These are phyloP conservation scores for Plasmodium reichenowi DNA, from an alignment of 169 alveolate species.

Conservation along the genomic window DNA sequence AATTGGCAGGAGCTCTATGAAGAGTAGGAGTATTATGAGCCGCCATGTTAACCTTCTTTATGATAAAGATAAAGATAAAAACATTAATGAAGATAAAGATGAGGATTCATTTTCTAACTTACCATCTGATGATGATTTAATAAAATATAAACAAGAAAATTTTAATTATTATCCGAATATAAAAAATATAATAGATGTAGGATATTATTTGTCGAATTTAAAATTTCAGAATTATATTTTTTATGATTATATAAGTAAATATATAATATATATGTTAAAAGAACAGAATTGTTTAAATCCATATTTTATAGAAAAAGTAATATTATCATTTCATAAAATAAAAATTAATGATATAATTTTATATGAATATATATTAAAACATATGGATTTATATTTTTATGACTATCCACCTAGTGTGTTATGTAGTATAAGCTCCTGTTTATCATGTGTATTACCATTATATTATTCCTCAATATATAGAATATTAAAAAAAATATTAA, in stretches of 20 bases:
- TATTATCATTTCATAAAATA: slow-evolving; percentile 65
- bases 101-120: not conserved
- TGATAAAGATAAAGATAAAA: slow-evolving; percentile 1
- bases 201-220: slow-evolving; percentile 77
- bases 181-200: slow-evolving; percentile 41
- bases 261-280: slow-evolving; percentile 56
- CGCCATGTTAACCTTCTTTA: slow-evolving; percentile 5
- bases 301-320: slow-evolving; percentile 50
- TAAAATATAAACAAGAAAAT: slow-evolving; percentile 66
- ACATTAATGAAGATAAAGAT: not conserved
- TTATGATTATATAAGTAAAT: slow-evolving; percentile 75
- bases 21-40: too few species aligned
- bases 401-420: slow-evolving; percentile 73
- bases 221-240: slow-evolving; percentile 77
- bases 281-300: slow-evolving; percentile 68
- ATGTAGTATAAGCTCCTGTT: slow-evolving; percentile 37
- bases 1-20: too few species aligned
- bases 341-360: slow-evolving; percentile 83
- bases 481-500: slow-evolving; percentile 60
- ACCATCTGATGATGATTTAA: slow-evolving; percentile 32
- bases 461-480: slow-evolving; percentile 72
- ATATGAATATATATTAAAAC: slow-evolving; percentile 74
- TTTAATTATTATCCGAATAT: slow-evolving; percentile 66
- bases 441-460: slow-evolving; percentile 45
- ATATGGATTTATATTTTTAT: slow-evolving; percentile 42